Evolutionary conservation across 805 yeast genomes (phyloP), one percentile per base, ranked within the genome.

Genomic region (Saccharomycopsis fodiens): DNA sequence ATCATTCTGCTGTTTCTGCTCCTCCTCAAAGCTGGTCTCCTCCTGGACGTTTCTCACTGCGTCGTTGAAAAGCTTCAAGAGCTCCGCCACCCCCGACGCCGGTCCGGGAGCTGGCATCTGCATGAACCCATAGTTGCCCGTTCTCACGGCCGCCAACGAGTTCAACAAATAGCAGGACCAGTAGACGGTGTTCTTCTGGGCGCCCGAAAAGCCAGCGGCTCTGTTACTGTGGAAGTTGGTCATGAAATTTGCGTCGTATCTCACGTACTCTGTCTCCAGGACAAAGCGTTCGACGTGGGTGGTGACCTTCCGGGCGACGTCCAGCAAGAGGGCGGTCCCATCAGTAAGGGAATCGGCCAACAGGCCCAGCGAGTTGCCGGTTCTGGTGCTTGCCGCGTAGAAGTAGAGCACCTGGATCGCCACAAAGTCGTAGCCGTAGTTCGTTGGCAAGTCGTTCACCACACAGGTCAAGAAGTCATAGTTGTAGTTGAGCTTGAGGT

Each of bases 121-220:
- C 56, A 22, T 63, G 38, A 49, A 42, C 10, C 35, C 31, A 40
- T 39, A 54, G 36, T 32, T 48, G 42, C 51, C 52, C 40, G 37
- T 48, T 45, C 15, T 20, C 25, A 22, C 38, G 30, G 22, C 46
- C 37, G 40, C 16, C 25, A 37, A 39, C 41, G 46, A 51, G 30
- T 37, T 55, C 22, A 70, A 53, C n/a, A 67, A 62, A 34, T 61
- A 60, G 48, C 60, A 65, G 46, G 67, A 63, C 76, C 76, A 71
- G 49, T 63, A 72, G 7, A 72, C 51, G 46, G 68, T 69, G 32
- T 69, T 54, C 51, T 73, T 57, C 42, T 25, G 48, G 45, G 39
- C 50, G 53, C 58, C 64, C 40, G 58, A 55, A 19, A 16, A 19
- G 13, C 21, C 8, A 15, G 20, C 21, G 13, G 8, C 8, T n/a